phyloP scores from a whole-genome alignment of 2,329 filamentous ascomycete species.

The Alternaria viburni region DNA sequence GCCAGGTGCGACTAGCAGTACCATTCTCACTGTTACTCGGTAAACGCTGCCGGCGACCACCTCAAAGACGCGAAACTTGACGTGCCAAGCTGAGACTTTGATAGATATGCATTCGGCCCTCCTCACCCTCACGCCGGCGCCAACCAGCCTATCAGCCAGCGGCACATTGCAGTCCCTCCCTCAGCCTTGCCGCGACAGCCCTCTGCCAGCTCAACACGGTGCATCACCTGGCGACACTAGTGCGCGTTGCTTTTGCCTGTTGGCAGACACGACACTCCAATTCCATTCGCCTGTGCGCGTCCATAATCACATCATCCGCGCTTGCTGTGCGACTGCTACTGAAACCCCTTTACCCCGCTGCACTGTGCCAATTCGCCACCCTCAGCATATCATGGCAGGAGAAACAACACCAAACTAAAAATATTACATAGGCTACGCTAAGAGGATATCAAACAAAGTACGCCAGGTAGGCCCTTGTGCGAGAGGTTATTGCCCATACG shows the following conservation, averaged over 20 bases:
- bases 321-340: not conserved
- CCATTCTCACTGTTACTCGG: not conserved
- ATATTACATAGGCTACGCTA: not conserved
- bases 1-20: not conserved
- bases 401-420: not conserved
- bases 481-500: not conserved
- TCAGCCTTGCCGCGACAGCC: constrained; percentile 12
- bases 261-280: not conserved
- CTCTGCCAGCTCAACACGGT: constrained; percentile 11
- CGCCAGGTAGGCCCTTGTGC: not conserved
- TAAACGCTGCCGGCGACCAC: not conserved
- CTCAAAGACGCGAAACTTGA: not conserved
- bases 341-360: constrained; percentile 2
- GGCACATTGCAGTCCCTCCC: constrained; percentile 19
- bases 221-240: constrained; percentile 5
- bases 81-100: constrained; percentile 6
- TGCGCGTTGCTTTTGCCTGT: not conserved
- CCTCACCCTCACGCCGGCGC: constrained; percentile 5
- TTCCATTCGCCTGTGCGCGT: not conserved
- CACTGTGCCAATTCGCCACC: not conserved
- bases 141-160: constrained; percentile 20
- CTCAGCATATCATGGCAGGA: not conserved
- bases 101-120: constrained; percentile 16
- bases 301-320: not conserved
- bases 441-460: not conserved